Conservation (phyloP, 441 rosid species). For the Corymbia calophylla region DNA sequence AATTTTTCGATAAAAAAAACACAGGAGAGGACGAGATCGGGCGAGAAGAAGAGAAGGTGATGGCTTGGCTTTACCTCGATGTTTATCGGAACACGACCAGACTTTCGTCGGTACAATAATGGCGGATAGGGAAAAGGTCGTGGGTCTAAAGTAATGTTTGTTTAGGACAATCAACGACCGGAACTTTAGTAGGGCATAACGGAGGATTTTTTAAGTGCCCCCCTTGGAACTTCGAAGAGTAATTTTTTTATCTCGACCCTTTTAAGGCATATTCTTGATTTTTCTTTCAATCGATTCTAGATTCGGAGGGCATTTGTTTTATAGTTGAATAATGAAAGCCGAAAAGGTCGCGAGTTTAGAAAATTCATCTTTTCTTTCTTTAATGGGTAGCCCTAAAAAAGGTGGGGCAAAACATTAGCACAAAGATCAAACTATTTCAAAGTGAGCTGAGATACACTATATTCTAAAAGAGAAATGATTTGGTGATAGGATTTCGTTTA, state of each 20-base stretch:
- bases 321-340: neutral
- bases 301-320: neutral
- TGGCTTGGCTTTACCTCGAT: neutral
- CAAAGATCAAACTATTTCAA: too few species aligned
- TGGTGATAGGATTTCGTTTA: too few species aligned
- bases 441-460: too few species aligned
- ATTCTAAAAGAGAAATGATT: too few species aligned
- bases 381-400: too few species aligned
- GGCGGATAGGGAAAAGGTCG: neutral
- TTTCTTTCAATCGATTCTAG: neutral
- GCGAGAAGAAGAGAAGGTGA: too few species aligned
- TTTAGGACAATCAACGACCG: neutral
- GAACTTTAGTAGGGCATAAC: neutral
- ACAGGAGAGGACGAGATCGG: neutral
- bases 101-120: neutral
- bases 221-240: neutral
- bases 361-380: neutral
- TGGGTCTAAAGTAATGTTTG: neutral
- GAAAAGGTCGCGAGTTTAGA: neutral
- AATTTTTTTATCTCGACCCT: neutral
- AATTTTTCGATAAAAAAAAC: rapidly evolving
- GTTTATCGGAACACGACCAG: neutral
- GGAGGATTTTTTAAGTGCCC: neutral
- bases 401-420: too few species aligned
- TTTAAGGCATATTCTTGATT: neutral